Base-by-base conservation (phyloP, 2,329 filamentous ascomycete species). In the Myriangium duriaei region DNA sequence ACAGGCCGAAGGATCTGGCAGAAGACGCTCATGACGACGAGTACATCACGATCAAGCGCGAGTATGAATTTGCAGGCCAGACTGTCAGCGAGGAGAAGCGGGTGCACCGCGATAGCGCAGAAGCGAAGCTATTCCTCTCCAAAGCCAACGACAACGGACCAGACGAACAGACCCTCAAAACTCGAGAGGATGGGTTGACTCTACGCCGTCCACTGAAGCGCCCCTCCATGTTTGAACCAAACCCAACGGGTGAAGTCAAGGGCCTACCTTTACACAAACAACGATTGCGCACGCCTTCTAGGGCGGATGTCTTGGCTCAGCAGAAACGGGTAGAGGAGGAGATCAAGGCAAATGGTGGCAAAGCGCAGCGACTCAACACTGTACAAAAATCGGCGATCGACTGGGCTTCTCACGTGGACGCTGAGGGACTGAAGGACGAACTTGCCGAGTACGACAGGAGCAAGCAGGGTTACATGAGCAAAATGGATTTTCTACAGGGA, bases 331-430 rank as follows among this genome's bases (percentile, higher is more conserved):
- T 37, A 39, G 52, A 43, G 45, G 59, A 41, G 47, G 56, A 53
- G 46, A 48, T 42, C 42, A 58, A 45, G 52, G 51, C 42, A 47
- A 32, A 16, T 17, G 53, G 42, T 44, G 62, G 51, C 48, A 67
- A 57, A 59, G 69, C 49, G 14, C 68, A 71, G 41, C 78, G 76
- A 50, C 68, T 79, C 58, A 79, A 76, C 46, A 76, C 74, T 0
- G 72, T 79, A 34, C 73, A 77, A 55, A 79, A 79, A 55, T 76
- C 71, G 18, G 67, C 73, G 37, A 59, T 78, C 49, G 75, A 79
- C 48, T 79, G 75, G 75, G 73, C 71, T 13, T 66, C 68, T 9
- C 76, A 75, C 49, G 74, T 79, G 29, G 71, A 76, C 50, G 66
- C 68, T 34, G 69, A 70, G 32, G 73, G 74, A 18, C 68, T 78